Evolutionary conservation across 2,329 filamentous ascomycete species (phyloP).

Genomic region (Onygenales sp.): DNA sequence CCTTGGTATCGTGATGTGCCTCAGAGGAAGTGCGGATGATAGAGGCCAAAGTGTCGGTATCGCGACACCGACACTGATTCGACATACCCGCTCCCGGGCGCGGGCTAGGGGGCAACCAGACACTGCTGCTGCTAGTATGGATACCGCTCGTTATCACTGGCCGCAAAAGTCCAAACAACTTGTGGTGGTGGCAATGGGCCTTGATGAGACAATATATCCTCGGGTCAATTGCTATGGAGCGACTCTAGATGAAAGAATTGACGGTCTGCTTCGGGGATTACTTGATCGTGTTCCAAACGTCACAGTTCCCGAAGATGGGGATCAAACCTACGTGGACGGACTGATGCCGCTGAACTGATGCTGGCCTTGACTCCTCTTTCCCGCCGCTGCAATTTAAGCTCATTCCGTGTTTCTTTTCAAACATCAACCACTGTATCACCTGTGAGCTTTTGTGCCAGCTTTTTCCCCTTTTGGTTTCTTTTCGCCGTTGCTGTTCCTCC

Average conservation of each 20-base stretch:
- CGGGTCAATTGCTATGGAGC: not conserved
- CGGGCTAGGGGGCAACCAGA: not conserved
- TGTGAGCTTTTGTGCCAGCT: too few species aligned
- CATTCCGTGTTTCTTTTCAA: too few species aligned
- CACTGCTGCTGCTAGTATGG: not conserved
- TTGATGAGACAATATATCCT: not conserved
- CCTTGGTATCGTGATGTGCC: not conserved
- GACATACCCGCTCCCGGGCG: not conserved
- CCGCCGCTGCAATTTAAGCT: too few species aligned
- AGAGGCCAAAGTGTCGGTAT: not conserved
- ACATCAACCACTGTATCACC: too few species aligned
- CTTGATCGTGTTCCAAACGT: not conserved
- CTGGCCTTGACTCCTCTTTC: too few species aligned
- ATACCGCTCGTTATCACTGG: not conserved
- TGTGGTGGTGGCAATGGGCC: not conserved
- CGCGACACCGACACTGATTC: not conserved
- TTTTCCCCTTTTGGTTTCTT: too few species aligned
- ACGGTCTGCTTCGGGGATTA: not conserved
- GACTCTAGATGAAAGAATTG: not conserved
- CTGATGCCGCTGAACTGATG: slow-evolving; percentile 7
- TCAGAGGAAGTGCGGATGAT: not conserved
- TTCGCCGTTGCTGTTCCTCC: too few species aligned
- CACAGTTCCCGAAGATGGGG: not conserved
- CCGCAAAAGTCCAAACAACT: not conserved
- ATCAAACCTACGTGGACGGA: not conserved